These are phyloP conservation scores for Flaveria trinervia DNA, from an alignment of 129 eudicot species.

Conservation along the genomic window DNA sequence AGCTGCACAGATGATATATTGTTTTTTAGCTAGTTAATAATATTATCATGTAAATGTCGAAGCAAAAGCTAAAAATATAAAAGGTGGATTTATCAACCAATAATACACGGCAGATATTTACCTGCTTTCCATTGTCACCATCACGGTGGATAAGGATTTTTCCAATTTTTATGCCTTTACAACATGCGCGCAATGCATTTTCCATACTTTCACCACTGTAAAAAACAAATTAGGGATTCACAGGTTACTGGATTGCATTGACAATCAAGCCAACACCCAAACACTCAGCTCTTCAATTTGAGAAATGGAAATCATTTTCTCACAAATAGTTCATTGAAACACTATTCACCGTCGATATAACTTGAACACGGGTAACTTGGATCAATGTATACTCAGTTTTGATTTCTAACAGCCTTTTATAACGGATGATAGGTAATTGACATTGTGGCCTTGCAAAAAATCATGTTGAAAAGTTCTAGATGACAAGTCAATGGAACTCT, in stretches of 20 bases:
- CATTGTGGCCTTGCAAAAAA: not conserved
- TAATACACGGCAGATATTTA: conserved; percentile 12
- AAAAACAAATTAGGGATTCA: conserved; percentile 14
- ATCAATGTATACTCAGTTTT: not conserved
- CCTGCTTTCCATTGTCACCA: conserved; percentile 98
- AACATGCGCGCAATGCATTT: conserved; percentile 96
- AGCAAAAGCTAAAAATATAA: not conserved
- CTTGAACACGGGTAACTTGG: conserved; percentile 2
- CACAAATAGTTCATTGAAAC: not conserved
- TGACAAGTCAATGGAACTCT: not conserved
- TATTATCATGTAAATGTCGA: not conserved
- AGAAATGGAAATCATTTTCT: not conserved
- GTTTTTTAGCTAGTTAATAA: not conserved
- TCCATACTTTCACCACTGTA: conserved; percentile 99
- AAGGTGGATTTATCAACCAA: conserved; percentile 4
- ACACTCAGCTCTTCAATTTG: not conserved
- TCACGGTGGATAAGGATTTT: conserved; percentile 94
- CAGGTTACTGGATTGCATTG: conserved; percentile 17
- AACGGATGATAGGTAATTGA: not conserved
- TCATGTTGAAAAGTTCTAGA: not conserved
- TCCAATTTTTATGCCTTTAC: conserved; percentile 98
- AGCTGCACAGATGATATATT: conserved; percentile 51
- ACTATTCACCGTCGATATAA: conserved; percentile 13
- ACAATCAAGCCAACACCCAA: conserved; percentile 19
- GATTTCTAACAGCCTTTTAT: conserved; percentile 2